A percentile compares a stretch with the other conserved stretches of the same genome.
phyloP scores from a whole-genome alignment of 2,329 filamentous ascomycete species.

The Trichoderma asperellum region DNA sequence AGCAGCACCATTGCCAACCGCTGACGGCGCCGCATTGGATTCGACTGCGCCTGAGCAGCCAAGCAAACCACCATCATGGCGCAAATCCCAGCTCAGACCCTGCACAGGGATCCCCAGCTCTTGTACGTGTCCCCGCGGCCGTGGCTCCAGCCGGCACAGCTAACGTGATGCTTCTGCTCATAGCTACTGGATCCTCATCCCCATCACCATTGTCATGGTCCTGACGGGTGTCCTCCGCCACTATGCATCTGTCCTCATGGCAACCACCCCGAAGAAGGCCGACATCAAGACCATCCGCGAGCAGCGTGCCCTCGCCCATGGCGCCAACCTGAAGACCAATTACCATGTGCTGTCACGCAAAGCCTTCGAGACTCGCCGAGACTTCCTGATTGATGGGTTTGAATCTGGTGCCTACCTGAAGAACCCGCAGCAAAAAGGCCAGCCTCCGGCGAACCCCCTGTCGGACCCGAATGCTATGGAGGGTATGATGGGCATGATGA shows the following conservation, averaged over 20 bases:
- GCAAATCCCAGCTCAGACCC: slow-evolving; percentile 86
- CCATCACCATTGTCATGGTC: slow-evolving; percentile 98
- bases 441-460: slow-evolving; percentile 91
- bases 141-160: slow-evolving; percentile 29
- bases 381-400: slow-evolving; percentile 77
- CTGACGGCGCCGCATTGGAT: not conserved
- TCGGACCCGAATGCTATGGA: slow-evolving; percentile 96
- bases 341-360: slow-evolving; percentile 76
- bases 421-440: slow-evolving; percentile 81
- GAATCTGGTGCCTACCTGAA: slow-evolving; percentile 88
- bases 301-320: slow-evolving; percentile 81
- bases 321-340: slow-evolving; percentile 82
- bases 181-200: slow-evolving; percentile 98
- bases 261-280: slow-evolving; percentile 80
- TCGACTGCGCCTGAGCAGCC: not conserved
- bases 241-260: slow-evolving; percentile 92
- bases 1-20: slow-evolving; percentile 11
- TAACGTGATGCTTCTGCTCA: slow-evolving; percentile 30
- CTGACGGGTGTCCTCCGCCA: slow-evolving; percentile 94
- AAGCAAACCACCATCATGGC: slow-evolving; percentile 71
- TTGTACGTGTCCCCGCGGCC: slow-evolving; percentile 66
- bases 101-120: slow-evolving; percentile 96
- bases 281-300: slow-evolving; percentile 78
- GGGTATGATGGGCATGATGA: slow-evolving; percentile 99
- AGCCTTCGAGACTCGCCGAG: slow-evolving; percentile 79